Evolutionary conservation across 2,329 filamentous ascomycete species (phyloP).

Genomic region (Parascedosporium putredinis): DNA sequence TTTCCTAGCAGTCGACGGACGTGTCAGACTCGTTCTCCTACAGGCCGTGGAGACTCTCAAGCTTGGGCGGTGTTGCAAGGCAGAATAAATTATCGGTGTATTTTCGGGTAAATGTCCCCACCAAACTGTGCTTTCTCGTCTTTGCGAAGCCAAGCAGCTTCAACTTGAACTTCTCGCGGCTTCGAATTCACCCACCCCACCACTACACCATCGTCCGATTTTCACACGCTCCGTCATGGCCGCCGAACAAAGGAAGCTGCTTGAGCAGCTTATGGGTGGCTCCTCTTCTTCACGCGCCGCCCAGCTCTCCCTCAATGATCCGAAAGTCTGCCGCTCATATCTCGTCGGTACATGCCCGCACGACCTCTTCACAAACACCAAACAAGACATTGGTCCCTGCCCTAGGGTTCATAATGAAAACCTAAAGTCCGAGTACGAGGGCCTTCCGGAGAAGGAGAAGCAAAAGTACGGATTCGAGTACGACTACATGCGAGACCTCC

Average conservation of each 20-base stretch:
- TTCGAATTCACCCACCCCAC: not conserved
- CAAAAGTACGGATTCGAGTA: conserved; percentile 83
- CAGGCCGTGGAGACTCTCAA: not conserved
- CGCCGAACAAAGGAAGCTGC: conserved; percentile 94
- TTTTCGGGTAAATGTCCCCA: not conserved
- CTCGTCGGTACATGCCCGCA: conserved; percentile 90
- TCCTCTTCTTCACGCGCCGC: conserved; percentile 63
- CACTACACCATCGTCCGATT: not conserved
- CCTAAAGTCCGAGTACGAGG: conserved; percentile 81
- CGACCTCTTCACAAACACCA: conserved; percentile 99
- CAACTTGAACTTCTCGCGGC: not conserved
- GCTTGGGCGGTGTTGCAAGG: not conserved
- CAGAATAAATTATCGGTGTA: not conserved
- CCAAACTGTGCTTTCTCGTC: not conserved
- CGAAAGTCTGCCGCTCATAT: conserved; percentile 90
- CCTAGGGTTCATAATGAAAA: conserved; percentile 80
- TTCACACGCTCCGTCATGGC: conserved; percentile 52
- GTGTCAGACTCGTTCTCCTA: not conserved
- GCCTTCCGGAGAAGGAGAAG: conserved; percentile 58
- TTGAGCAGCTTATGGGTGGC: conserved; percentile 89
- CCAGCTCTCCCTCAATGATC: conserved; percentile 79
- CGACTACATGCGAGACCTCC: conserved; percentile 92
- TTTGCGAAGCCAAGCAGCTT: not conserved
- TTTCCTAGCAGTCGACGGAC: no score
- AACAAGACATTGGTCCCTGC: conserved; percentile 87